Percentiles rank a stretch among this genome's conserved stretches.
Evolutionary conservation across 352 stramenopile species (phyloP).

Genomic region (Saprolegnia parasitica): DNA sequence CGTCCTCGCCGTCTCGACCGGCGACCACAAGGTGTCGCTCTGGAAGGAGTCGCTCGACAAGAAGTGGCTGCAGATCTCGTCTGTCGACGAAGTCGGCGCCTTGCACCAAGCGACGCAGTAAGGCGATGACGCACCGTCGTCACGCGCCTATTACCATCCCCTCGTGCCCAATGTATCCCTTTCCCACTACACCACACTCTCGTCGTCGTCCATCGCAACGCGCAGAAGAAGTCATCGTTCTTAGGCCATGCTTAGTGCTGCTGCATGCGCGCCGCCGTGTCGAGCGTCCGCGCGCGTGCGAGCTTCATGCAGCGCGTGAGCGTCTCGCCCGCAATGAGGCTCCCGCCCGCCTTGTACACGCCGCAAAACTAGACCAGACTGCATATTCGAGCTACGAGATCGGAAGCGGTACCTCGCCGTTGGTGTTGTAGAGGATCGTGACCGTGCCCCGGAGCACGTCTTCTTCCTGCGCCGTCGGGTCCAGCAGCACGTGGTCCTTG

Average conservation of each 20-base stretch:
- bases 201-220: not conserved
- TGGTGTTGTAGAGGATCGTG: constrained; percentile 60
- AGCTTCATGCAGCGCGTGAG: constrained; percentile 62
- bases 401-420: constrained; percentile 31
- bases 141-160: no score
- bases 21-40: constrained; percentile 95
- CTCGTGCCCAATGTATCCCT: no score
- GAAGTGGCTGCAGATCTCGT: constrained; percentile 93
- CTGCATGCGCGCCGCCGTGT: not conserved
- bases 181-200: no score
- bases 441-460: constrained; percentile 51
- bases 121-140: no score
- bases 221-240: not conserved
- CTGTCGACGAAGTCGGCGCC: constrained; percentile 73
- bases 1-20: constrained; percentile 96
- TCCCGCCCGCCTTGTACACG: constrained; percentile 67
- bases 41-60: constrained; percentile 98
- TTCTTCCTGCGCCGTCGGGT: constrained; percentile 72
- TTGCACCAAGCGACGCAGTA: constrained; percentile 44
- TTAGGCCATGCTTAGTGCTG: not conserved
- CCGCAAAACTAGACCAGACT: constrained; percentile 44
- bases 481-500: constrained; percentile 50
- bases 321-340: constrained; percentile 39
- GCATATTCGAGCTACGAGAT: not conserved
- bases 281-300: constrained; percentile 36